Evolutionary conservation across 2,329 filamentous ascomycete genomes (phyloP), one percentile per base, ranked within the genome.

Genomic region (Pyricularia grisea): DNA sequence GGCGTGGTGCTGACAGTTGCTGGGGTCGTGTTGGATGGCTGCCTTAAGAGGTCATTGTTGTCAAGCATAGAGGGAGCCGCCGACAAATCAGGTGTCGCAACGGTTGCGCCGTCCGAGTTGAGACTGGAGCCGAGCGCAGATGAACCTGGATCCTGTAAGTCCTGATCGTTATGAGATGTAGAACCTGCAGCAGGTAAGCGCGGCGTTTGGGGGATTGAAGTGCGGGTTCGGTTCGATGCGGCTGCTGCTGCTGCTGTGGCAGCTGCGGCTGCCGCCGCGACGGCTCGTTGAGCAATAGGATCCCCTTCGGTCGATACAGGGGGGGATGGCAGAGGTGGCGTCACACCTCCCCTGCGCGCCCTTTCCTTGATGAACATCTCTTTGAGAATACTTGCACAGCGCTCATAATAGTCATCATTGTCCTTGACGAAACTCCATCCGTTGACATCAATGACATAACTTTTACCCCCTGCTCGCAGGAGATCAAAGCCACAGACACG

Each of bases 381-480:
- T 75, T 90, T 92, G 67, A 99, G 82, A 66, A 98, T 97, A 70
- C 84, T 89, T 27, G 95, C 89, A 73, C 91, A 95, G 75, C 93
- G 92, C 75, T 98, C 92, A 77, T 99, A 99, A 79, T 99, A 99
- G 71, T 97, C 94, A 71, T 97, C 94, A 75, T 99, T 99, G 78
- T 99, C 96, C 78, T 99, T 99, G 78, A 99, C 95, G 75, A 99
- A 99, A 76, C 94, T 98, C 96, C 96, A 99, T 14, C 95, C 95
- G 78, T 99, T 99, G 74, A 99, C 95, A 75, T 99, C 95, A 73
- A 99, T 99, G 66, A 99, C 95, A 79, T 93, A 99, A 77, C 94
- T 98, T 78, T 92, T 92, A 20, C 93, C 92, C 67, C 88, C 90
- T 14, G 94, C 93, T 31, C 96, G 90, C 69, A 99, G 83, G 70